Evolutionary conservation across 2,329 filamentous ascomycete species (phyloP), one percentile per base, ranked within the genome.

Genomic region (Apiospora malaysiana): DNA sequence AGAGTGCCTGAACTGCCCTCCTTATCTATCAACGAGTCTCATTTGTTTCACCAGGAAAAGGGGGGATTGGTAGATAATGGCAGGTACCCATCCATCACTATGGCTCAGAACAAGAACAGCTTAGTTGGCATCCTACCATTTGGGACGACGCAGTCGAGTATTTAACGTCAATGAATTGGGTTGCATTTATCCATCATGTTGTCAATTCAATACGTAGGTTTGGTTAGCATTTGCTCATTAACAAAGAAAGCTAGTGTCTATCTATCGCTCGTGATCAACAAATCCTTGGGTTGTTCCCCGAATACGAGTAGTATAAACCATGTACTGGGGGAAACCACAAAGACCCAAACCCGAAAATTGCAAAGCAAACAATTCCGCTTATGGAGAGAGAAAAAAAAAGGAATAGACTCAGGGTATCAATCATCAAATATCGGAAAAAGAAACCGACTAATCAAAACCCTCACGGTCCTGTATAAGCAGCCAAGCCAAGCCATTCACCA

Each of bases 331-430:
- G 21, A 40, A 63, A 40, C 23, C 37, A 63, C 56, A 40, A 6
- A 21, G 32, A 63, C 18, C 56, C 32, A 21, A 63, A 40, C 32
- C 32, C 56, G 73, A 66, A 71, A 75, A 70, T 68, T 73, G 76
- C 71, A 66, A 71, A 71, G 66, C 70, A 56, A 66, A 68, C 56
- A 69, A 69, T 47, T 69, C 69, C 71, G 65, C 70, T 46, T 66
- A 66, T 71, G 70, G 65, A 70, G 69, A 69, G 66, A 56, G 16
- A 14, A 45, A 69, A 68, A 56, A 45, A 14, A 45, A 45, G 32
- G 32, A 45, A 63, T 71, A 73, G 74, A 72, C 59, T 71, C 70
- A 40, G 56, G 56, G 56, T 63, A 63, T 63, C 56, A 63, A 63
- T 63, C 32, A 63, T 63, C 56, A 63, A 63, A 63, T 40, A 63